Evolutionary conservation across 768 basidiomycete species (phyloP).

Genomic region (Termitomyces sp.): DNA sequence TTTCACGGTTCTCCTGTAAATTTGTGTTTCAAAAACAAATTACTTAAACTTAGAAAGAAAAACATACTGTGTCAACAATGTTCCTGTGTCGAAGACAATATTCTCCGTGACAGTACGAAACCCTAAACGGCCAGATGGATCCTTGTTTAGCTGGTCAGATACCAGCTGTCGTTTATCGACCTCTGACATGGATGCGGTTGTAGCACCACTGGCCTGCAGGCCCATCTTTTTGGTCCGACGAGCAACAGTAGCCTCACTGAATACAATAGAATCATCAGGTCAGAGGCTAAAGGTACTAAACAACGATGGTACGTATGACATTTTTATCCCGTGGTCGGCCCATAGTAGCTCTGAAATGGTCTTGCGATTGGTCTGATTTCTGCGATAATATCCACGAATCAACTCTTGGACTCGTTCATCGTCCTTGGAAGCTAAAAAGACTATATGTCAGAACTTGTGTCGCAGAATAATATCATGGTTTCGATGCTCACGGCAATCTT

Average conservation of each 20-base stretch:
- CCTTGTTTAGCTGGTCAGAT: conserved; percentile 31
- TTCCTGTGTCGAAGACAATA: conserved; percentile 16
- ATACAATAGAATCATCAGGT: too few species aligned
- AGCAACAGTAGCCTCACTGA: conserved; percentile 28
- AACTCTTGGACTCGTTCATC: conserved; percentile 20
- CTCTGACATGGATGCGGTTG: conserved; percentile 23
- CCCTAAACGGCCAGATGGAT: conserved; percentile 28
- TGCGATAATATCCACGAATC: conserved; percentile 25
- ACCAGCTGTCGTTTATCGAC: conserved; percentile 29
- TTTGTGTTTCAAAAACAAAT: too few species aligned
- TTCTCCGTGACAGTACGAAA: conserved; percentile 24
- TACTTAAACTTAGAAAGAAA: too few species aligned
- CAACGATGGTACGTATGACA: too few species aligned
- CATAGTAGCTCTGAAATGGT: conserved; percentile 25
- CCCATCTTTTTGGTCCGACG: conserved; percentile 24
- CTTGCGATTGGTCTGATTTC: conserved; percentile 25
- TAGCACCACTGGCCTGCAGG: conserved; percentile 24
- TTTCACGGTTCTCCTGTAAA: too few species aligned
- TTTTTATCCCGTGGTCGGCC: conserved; percentile 22
- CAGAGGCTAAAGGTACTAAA: too few species aligned
- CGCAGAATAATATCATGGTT: neutral
- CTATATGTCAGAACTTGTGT: neutral
- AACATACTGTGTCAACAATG: conserved; percentile 23
- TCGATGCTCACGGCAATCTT: conserved; percentile 25
- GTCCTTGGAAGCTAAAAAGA: conserved; percentile 21